phyloP scores from a whole-genome alignment of 129 eudicot genomes.

The Mikania micrantha region DNA sequence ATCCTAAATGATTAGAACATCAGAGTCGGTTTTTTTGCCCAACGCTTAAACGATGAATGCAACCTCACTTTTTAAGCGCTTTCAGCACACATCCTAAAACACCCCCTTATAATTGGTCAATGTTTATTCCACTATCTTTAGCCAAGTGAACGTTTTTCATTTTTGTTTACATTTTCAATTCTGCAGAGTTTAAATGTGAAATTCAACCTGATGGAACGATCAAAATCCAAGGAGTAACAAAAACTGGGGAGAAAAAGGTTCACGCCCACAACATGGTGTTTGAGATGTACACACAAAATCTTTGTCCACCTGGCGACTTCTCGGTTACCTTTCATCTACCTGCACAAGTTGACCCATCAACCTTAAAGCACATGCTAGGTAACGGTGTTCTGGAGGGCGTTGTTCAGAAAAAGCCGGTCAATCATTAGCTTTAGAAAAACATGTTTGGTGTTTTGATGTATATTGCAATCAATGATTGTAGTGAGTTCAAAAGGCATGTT shows the following conservation, averaged over 20 bases:
- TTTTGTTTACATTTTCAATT: background rate
- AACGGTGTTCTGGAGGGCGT: slow-evolving; percentile 67
- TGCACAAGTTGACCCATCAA: slow-evolving; percentile 40
- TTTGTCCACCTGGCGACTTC: slow-evolving; percentile 63
- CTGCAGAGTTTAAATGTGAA: slow-evolving; percentile 46
- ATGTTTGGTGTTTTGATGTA: slow-evolving; percentile 12
- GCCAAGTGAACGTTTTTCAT: too few relatives aligned
- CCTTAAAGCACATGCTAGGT: slow-evolving; percentile 27
- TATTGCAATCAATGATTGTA: slow-evolving; percentile 6
- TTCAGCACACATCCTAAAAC: too few relatives aligned
- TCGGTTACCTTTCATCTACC: slow-evolving; percentile 56
- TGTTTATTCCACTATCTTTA: too few relatives aligned
- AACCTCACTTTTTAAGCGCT: too few relatives aligned
- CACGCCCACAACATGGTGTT: slow-evolving; percentile 42
- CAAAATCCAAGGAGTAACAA: slow-evolving; percentile 41
- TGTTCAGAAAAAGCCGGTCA: slow-evolving; percentile 37
- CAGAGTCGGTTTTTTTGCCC: too few relatives aligned
- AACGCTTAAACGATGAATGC: too few relatives aligned
- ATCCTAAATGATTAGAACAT: background rate
- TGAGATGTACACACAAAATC: slow-evolving; percentile 61
- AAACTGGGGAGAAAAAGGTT: slow-evolving; percentile 48
- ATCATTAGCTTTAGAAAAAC: slow-evolving; percentile 5
- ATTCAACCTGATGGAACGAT: slow-evolving; percentile 44
- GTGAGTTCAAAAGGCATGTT: slow-evolving; percentile 8
- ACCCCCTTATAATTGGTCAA: too few relatives aligned